These are phyloP conservation scores for Raffaelea deltoideospora DNA, from an alignment of 2,329 filamentous ascomycete genomes.

Conservation along the genomic window DNA sequence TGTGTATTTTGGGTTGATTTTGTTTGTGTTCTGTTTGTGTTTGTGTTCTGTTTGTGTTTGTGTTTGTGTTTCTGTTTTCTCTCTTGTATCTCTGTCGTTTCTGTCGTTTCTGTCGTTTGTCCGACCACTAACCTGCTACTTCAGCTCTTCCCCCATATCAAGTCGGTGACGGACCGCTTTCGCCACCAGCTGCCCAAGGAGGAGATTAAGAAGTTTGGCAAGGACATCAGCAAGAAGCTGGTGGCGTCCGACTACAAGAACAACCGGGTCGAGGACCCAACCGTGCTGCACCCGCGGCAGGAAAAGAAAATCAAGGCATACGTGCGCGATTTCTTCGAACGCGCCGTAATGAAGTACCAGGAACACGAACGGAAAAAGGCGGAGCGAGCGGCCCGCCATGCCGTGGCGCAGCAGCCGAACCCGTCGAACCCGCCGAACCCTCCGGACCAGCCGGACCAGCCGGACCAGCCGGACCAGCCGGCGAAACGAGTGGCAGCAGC, in stretches of 20 bases:
- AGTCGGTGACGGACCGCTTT: conserved; percentile 75
- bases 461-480: not conserved
- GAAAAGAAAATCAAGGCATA: conserved; percentile 70
- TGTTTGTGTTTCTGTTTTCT: conserved; percentile 14
- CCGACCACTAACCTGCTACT: not conserved
- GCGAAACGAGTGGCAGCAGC: no score
- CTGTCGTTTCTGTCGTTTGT: not conserved
- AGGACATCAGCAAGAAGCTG: conserved; percentile 69
- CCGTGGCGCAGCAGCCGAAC: no score
- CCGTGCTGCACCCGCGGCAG: conserved; percentile 57
- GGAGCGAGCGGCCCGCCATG: conserved; percentile 16
- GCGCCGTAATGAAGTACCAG: conserved; percentile 61
- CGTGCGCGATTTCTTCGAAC: conserved; percentile 75
- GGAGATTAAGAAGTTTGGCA: conserved; percentile 45
- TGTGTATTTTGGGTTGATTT: conserved; percentile 26
- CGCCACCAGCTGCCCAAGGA: conserved; percentile 77
- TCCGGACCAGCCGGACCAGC: no score
- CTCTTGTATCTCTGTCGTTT: not conserved
- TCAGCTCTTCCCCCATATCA: conserved; percentile 75
- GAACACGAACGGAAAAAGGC: conserved; percentile 52
- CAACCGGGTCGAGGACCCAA: conserved; percentile 70
- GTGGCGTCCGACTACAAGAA: conserved; percentile 88
- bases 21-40: not conserved
- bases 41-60: not conserved
- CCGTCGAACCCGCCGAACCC: no score